Base-by-base conservation (phyloP, 2,329 filamentous ascomycete genomes). In the Alternaria novae-zelandiae region DNA sequence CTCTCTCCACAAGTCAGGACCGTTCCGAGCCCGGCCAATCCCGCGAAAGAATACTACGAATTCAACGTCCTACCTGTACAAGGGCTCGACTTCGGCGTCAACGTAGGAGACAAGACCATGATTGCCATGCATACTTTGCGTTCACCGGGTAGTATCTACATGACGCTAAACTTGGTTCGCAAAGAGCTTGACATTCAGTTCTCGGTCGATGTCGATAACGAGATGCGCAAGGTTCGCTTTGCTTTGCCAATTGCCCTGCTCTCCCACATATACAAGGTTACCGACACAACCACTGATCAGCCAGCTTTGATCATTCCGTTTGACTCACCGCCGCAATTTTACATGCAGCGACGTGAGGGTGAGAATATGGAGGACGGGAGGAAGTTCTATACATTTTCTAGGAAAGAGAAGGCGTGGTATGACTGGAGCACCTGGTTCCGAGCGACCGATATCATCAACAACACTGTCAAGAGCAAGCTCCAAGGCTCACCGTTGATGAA, bases 71-170 rank as follows among this genome's bases (percentile, higher is more conserved):
- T 79, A 9, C 68, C 43, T 8, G 81, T 86, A 3, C 70, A 74
- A 2, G 81, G 79, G 0, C 71, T 94, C 2, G 84, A 88, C 17
- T 90, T 94, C 68, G 91, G 92, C 0, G 82, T 88, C 44, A 83
- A 88, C 79, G 70, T 85, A 2, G 79, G 83, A 1, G 83, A 86
- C 5, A 81, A 79, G 3, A 81, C 82, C 0, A 88, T 94, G 84
- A 86, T 89, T 74, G 78, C 83, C 9, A 87, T 92, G 84, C 85
- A 85, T 56, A 84, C 82, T 2, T 70, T 83, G 7, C 65, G 69
- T 13, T 57, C 75, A 4, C 44, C 64, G 6, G 68, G 70, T 5
- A 50, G 67, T 3, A 67, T 83, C 4, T 72, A 73, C 15, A 59
- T 86, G 49, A 72, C 75, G 10, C 68, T 86, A 6, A 80, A 86